Base-by-base conservation (phyloP, 1,284 basidiomycete genomes). In the Leccinum pachyderme region DNA sequence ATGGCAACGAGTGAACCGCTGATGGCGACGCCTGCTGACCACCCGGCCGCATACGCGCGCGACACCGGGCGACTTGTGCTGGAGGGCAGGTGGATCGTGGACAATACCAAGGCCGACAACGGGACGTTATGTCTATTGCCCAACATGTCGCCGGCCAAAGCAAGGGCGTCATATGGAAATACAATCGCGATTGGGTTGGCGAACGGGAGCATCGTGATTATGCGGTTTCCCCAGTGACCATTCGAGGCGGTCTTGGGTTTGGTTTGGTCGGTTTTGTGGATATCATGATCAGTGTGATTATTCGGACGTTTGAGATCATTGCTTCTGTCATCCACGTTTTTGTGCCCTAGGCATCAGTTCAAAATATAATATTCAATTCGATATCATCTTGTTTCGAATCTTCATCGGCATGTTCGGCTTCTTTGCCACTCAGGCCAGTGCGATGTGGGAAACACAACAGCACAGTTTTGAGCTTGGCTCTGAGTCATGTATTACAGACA, bases 131-230 rank as follows among this genome's bases (percentile, higher is more conserved):
- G 57, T 37, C 45, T 68, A 48, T 44, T 68, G 51, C 67, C 67
- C 1, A 72, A 69, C 9, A 68, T 68, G 70, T 62, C 67, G 8
- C 65, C 63, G 0, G 56, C 66, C 32, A 71, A 37, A 25, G 63
- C 55, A 28, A 54, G 62, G 39, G 58, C 63, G 25, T 71, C 70
- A 8, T 35, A 52, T 5, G 58, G 57, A 22, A 52, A 63, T 27
- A 63, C 32, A 11, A 58, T 72, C 39, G 70, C 58, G 25, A 64
- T 68, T 31, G 67, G 67, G 13, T 47, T 71, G 41, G 69, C 59
- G 7, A 72, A 68, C n/a, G 67, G 67, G 50, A 59, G 68, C n/a
- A 61, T 68, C n/a, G 58, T 68, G 11, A 60, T 68, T 24, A 0
- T 68, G 49, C 56, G 43, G 3, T 71, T 68, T 57, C 67, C 64